Evolutionary conservation across 768 basidiomycete species (phyloP).

Genomic region (Tulasnella sp.): DNA sequence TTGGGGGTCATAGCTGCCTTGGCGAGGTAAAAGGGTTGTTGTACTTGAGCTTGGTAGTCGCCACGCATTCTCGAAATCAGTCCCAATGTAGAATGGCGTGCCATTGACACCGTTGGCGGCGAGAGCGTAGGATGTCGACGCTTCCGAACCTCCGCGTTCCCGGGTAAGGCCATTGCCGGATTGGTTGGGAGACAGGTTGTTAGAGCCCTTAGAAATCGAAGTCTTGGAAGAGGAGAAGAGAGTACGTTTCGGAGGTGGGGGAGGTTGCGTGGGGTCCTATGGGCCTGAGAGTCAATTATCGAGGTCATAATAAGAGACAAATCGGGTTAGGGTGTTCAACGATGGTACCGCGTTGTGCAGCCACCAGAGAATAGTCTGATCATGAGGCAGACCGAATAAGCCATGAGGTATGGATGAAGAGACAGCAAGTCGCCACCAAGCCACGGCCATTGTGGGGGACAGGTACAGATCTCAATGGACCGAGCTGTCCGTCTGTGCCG

Average conservation of each 20-base stretch:
- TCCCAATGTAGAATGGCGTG: not conserved
- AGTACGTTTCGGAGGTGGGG: not conserved
- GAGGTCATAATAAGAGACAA: not conserved
- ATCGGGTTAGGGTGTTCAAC: too few relatives aligned
- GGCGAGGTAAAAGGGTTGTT: not conserved
- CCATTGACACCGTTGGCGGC: conserved; percentile 8
- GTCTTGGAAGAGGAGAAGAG: not conserved
- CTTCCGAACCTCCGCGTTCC: conserved; percentile 2
- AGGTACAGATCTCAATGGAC: not conserved
- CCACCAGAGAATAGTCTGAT: too few relatives aligned
- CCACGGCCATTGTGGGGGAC: not conserved
- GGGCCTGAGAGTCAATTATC: not conserved
- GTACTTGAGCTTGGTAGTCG: not conserved
- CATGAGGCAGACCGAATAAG: too few relatives aligned
- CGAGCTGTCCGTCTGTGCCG: not conserved
- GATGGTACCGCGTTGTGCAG: too few relatives aligned
- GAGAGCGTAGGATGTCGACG: conserved; percentile 2
- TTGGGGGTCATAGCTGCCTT: not conserved
- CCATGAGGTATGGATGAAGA: too few relatives aligned
- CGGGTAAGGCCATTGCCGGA: not conserved
- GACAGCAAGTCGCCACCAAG: not conserved
- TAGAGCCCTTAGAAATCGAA: not conserved
- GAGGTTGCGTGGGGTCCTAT: not conserved
- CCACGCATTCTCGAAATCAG: conserved; percentile 12
- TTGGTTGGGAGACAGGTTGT: not conserved